Conservation (phyloP, 768 basidiomycete species). For the Strobilomyces dryophilus region DNA sequence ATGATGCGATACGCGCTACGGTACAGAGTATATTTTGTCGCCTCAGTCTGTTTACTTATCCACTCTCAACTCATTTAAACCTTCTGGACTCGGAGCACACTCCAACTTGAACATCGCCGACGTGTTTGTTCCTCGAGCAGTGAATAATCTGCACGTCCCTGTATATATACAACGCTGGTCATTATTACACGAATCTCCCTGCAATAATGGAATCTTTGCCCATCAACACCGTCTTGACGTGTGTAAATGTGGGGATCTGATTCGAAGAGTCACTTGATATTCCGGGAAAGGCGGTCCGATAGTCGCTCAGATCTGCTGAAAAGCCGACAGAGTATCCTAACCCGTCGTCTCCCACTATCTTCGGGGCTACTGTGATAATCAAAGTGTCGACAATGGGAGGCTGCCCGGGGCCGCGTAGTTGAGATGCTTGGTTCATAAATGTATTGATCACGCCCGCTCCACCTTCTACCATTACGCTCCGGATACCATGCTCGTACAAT, state of each 20-base stretch:
- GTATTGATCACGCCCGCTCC: slow-evolving; percentile 79
- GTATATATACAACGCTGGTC: background rate
- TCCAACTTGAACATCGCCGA: slow-evolving; percentile 44
- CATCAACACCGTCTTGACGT: slow-evolving; percentile 25
- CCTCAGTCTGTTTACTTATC: background rate
- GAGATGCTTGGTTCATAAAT: slow-evolving; percentile 17
- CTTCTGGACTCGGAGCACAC: slow-evolving; percentile 48
- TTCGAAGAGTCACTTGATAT: background rate
- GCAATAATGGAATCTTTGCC: slow-evolving; percentile 33
- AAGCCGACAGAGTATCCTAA: slow-evolving; percentile 45
- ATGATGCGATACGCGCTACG: slow-evolving; percentile 61
- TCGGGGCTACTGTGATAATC: slow-evolving; percentile 84
- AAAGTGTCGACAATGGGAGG: slow-evolving; percentile 57
- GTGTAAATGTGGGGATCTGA: slow-evolving; percentile 27
- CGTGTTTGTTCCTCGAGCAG: slow-evolving; percentile 48
- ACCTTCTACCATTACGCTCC: slow-evolving; percentile 93
- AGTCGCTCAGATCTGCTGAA: slow-evolving; percentile 11
- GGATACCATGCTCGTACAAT: slow-evolving; percentile 55
- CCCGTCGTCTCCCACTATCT: slow-evolving; percentile 72
- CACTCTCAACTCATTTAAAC: slow-evolving; percentile 39
- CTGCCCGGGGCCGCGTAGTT: slow-evolving; percentile 3
- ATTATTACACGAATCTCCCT: slow-evolving; percentile 18
- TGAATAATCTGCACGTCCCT: background rate
- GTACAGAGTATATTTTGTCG: slow-evolving; percentile 42
- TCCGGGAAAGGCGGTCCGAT: background rate